Percentiles rank a stretch among this genome's conserved stretches.
These are phyloP conservation scores for Arachnomyces sp. DNA, from an alignment of 2,329 filamentous ascomycete species.

Conservation along the genomic window DNA sequence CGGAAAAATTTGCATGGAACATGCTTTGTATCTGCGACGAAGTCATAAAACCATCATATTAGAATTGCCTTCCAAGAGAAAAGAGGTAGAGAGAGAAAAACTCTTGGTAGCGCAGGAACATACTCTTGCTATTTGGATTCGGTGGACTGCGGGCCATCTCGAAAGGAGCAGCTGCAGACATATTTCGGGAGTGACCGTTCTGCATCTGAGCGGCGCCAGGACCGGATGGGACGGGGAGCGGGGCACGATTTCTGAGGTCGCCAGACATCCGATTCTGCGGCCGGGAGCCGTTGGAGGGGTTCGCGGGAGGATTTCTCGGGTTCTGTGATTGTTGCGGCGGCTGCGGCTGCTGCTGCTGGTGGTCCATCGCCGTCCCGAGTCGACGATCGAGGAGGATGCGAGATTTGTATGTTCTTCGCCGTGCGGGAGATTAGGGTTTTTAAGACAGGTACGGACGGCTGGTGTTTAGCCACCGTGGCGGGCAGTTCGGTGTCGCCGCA, in stretches of 20 bases:
- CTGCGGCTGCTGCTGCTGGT: conserved; percentile 9
- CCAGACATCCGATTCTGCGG: conserved; percentile 21
- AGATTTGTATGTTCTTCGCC: not conserved
- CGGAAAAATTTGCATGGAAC: conserved; percentile 99
- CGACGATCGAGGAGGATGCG: conserved; percentile 1
- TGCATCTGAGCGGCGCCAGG: conserved; percentile 17
- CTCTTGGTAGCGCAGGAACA: conserved; percentile 6
- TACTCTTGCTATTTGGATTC: conserved; percentile 36
- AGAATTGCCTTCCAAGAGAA: conserved; percentile 1
- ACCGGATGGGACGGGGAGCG: conserved; percentile 30
- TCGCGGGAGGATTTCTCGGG: conserved; percentile 14
- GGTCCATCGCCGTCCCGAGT: conserved; percentile 1
- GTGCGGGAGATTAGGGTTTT: too few species aligned
- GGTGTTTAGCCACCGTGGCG: too few species aligned
- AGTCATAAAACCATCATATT: conserved; percentile 1
- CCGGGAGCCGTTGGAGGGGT: conserved; percentile 16
- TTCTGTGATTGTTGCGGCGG: conserved; percentile 14
- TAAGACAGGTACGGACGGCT: too few species aligned
- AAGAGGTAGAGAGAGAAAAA: conserved; percentile 2
- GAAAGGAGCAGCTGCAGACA: conserved; percentile 26
- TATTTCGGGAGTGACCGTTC: conserved; percentile 36
- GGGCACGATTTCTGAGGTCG: conserved; percentile 35
- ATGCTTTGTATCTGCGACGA: conserved; percentile 71
- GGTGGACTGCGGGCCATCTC: conserved; percentile 41
- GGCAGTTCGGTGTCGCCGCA: too few species aligned